These are phyloP conservation scores for Apostasia shenzhenica DNA, from an alignment of 106 monocot species.

Conservation along the genomic window DNA sequence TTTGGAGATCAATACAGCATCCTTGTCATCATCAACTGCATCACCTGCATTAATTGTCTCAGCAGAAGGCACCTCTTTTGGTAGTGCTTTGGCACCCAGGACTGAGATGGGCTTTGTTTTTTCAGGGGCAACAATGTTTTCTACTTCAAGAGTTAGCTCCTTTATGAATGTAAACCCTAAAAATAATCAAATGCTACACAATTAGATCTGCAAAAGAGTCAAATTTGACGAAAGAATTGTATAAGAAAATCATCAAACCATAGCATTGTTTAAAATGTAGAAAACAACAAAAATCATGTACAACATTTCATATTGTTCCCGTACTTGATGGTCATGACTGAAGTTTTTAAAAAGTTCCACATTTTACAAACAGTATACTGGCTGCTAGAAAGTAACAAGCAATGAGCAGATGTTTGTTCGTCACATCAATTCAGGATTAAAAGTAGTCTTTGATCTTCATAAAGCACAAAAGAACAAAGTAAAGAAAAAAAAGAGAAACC, in stretches of 20 bases:
- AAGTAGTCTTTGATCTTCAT: neutral
- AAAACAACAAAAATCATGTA: no score
- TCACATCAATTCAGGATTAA: neutral
- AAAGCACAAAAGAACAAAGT: neutral
- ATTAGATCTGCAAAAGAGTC: neutral
- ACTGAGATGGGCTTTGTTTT: slow-evolving; percentile 26
- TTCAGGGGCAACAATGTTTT: slow-evolving; percentile 31
- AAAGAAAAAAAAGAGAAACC: neutral
- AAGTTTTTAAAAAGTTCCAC: no score
- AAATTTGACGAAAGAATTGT: no score
- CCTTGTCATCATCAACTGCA: neutral
- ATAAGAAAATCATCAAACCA: no score
- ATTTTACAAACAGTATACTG: no score
- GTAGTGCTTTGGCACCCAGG: slow-evolving; percentile 23
- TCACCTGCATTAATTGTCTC: neutral
- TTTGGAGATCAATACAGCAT: slow-evolving; percentile 23
- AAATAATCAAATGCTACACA: neutral
- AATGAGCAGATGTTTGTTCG: no score
- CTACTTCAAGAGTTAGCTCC: slow-evolving; percentile 41
- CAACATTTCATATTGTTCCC: no score
- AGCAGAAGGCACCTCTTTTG: slow-evolving; percentile 29
- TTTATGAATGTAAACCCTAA: slow-evolving; percentile 70
- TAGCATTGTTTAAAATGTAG: no score
- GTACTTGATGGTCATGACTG: no score
- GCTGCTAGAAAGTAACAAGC: no score